phyloP scores from a whole-genome alignment of 768 basidiomycete genomes.

The Dictyophora rubrovolvata region DNA sequence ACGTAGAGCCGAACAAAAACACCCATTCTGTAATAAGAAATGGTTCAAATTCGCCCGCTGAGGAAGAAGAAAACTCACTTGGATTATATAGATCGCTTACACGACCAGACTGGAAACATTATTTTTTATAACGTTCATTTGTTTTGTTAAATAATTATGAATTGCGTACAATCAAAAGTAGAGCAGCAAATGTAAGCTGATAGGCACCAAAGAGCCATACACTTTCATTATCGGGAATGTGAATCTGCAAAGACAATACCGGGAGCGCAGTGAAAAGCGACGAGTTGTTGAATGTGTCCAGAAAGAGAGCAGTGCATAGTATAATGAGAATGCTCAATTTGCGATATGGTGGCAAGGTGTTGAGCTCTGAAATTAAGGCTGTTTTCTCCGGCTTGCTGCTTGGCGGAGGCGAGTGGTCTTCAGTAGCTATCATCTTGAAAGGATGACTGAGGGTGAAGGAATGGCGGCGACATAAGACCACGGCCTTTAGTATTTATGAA shows the following conservation, averaged over 20 bases:
- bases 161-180: conserved; percentile 25
- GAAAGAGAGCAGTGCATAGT: conserved; percentile 31
- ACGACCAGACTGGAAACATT: conserved; percentile 25
- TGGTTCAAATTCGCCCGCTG: neutral
- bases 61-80: conserved; percentile 20
- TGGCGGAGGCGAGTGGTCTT: neutral
- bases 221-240: conserved; percentile 17
- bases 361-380: neutral
- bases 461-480: too few relatives aligned
- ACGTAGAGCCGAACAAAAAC: conserved; percentile 18
- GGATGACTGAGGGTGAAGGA: too few relatives aligned
- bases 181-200: conserved; percentile 32
- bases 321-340: conserved; percentile 24
- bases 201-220: conserved; percentile 35
- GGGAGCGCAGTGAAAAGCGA: conserved; percentile 32
- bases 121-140: neutral
- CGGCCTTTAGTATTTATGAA: too few relatives aligned
- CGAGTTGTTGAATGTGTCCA: conserved; percentile 35
- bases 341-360: conserved; percentile 5
- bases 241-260: conserved; percentile 17
- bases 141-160: neutral
- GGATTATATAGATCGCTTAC: conserved; percentile 31
- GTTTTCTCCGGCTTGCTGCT: neutral
- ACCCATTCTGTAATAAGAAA: conserved; percentile 16
- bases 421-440: too few relatives aligned